Base-by-base conservation (phyloP, 345 rosid species). In the Sisymbrium altissimum region DNA sequence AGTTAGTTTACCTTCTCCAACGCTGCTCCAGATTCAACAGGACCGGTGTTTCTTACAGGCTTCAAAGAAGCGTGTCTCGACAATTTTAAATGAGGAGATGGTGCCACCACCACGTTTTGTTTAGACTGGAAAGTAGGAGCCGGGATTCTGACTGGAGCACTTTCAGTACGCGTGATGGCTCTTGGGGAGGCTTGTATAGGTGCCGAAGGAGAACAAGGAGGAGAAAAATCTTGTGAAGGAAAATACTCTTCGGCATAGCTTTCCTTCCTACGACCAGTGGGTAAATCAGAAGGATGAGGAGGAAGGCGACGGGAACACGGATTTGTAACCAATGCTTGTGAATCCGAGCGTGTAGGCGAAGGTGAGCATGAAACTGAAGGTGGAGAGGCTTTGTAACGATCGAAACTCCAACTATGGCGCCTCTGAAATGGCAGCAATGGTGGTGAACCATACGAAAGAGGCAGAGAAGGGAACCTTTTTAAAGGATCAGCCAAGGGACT, bases 401-500 rank as follows among this genome's bases (percentile, higher is more conserved):
- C 97, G 27, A 59, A 83, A 82, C 91, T 85, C 99, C 98, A 95
- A 61, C 99, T 90, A 74, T 95, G 98, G 18, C 88, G 84, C 77
- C 97, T 86, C 45, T 87, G 79, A 78, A 92, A 88, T 62, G 99
- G 87, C 77, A 83, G 66, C 39, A 92, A 92, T 5, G 93, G 89
- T 29, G 96, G 95, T 49, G 93, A 92, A 62, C 89, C 85, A 32
- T 82, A 89, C 1, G 93, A 74, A 64, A 82, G 74, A 6, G 99
- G 96, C 68, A 86, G 87, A 41, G 88, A 84, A n/a, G 97, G 85
- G 54, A 95, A 86, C 66, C 86, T 86, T 82, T 83, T 95, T 33
- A 92, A 73, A 9, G 96, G 98, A 64, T 95, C 91, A 61, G 92
- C 92, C 80, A 95, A 79, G 40, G 99, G 99, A 77, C 99, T 92